Evolutionary conservation across 2,329 filamentous ascomycete species (phyloP), one percentile per base, ranked within the genome.

Genomic region (Clarireedia hainanense): DNA sequence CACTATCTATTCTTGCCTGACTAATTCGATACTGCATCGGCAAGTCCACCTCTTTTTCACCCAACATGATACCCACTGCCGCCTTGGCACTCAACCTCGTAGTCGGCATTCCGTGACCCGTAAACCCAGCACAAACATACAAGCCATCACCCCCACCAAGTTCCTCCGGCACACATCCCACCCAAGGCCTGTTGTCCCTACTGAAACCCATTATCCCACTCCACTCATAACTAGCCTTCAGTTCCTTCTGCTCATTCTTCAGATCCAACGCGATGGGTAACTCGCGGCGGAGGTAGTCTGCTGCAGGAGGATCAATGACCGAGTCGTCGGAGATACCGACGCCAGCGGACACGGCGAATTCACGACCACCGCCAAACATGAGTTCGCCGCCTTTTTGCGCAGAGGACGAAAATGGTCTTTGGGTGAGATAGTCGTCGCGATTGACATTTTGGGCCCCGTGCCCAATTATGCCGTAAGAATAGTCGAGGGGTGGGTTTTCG

Each of bases 161-260:
- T 5, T 68, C 64, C 37, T 70, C 71, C 0, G 84, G 83, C n/a
- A 91, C 79, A 9, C 72, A 70, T 0, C 88, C 88, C 2, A 91
- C 84, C 83, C 84, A 91, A 0, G 88, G 86, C 50, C 78, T 69
- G 0, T 77, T 73, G 67, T 91, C 88, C 6, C 82, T 73, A 30
- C 80, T 83, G 69, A 83, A 91, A 0, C 85, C 88, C 88, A 91
- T 91, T 62, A 91, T 86, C 0, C 88, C 88, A 1, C 85, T 88
- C 88, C 88, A 92, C 66, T 80, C 71, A 48, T 72, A 69, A 4
- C 68, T 71, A 2, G 78, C 76, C 49, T 72, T 58, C 36, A 81
- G 67, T 61, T 78, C 76, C n/a, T 67, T 57, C 30, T 72, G 58
- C 1, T 65, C 73, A 6, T 69, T 66, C n/a, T 63, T 54, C 57